Base-by-base conservation (phyloP, 306 rosid species). In the Mucuna pruriens region DNA sequence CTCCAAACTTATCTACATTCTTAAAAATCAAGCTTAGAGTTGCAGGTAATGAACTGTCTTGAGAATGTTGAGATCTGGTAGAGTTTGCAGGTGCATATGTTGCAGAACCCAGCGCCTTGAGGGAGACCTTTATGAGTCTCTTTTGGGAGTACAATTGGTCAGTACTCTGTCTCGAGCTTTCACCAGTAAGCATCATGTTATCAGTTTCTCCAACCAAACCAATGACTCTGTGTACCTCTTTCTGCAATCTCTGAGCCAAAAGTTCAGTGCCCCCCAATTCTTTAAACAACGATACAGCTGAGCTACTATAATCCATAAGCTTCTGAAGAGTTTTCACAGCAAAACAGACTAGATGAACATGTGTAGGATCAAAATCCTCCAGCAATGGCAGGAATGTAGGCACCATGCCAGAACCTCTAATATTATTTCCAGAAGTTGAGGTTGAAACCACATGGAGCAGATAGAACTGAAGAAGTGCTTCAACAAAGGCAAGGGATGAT, bases 381-480 rank as follows among this genome's bases (percentile, higher is more conserved):
- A 93, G 83, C 72, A 96, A 90, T 2, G 98, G 98, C 85, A 96
- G 88, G 89, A 96, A 93, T 60, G 97, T 96, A 25, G 99, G 97
- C 78, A 96, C 97, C 99, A 96, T 93, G 84, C 99, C 97, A 66
- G 99, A 96, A 80, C 97, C 98, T 85, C 98, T 86, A 22, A 96
- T 87, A 77, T 89, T 96, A 74, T 92, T 96, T 81, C 97, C 98
- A 11, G 98, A 89, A 58, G 94, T 85, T 33, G 99, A 96, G 23
- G 97, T 90, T 55, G 98, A 96, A 84, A 93, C 97, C 61, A 96
- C 97, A 83, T 96, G 99, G 19, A 92, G 97, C 85, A 96, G 86
- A 89, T 93, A 93, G 84, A 96, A 93, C 90, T 96, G 98, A 84
- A 96, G 99, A 81, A 96, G 97, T 54, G 99, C 98, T 90, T 96